A percentile compares a stretch with the other conserved stretches of the same genome.
phyloP scores from a whole-genome alignment of 2,329 filamentous ascomycete genomes.

The Paraphaeosphaeria minitans region DNA sequence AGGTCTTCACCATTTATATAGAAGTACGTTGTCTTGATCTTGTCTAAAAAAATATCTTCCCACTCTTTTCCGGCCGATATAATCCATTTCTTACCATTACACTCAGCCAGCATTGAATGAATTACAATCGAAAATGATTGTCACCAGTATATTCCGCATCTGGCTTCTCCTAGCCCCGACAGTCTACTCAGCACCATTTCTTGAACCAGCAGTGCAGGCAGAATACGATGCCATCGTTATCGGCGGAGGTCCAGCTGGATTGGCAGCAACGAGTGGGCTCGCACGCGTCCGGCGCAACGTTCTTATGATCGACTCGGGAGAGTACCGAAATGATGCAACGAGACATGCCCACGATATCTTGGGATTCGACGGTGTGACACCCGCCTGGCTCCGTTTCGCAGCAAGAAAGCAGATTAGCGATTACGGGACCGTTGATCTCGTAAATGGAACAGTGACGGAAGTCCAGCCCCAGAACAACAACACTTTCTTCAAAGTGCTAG shows the following conservation, averaged over 20 bases:
- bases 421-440: conserved; percentile 4
- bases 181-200: not conserved
- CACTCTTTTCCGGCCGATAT: not conserved
- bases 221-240: conserved; percentile 23
- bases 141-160: not conserved
- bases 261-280: conserved; percentile 6
- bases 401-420: conserved; percentile 4
- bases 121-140: not conserved
- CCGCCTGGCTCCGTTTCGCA: conserved; percentile 6
- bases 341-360: conserved; percentile 5
- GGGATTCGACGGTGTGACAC: conserved; percentile 8
- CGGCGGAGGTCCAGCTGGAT: conserved; percentile 5
- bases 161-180: not conserved
- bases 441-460: conserved; percentile 3
- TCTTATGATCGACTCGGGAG: conserved; percentile 4
- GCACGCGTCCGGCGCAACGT: conserved; percentile 9
- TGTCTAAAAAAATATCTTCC: not conserved
- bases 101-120: not conserved
- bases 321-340: conserved; percentile 7
- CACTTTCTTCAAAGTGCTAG: conserved; percentile 4
- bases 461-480: conserved; percentile 3
- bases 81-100: not conserved
- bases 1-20: not conserved
- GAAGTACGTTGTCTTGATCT: not conserved
- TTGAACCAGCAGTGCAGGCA: not conserved